Evolutionary conservation across 2,329 filamentous ascomycete species (phyloP).

Genomic region (Colletotrichum filicis): DNA sequence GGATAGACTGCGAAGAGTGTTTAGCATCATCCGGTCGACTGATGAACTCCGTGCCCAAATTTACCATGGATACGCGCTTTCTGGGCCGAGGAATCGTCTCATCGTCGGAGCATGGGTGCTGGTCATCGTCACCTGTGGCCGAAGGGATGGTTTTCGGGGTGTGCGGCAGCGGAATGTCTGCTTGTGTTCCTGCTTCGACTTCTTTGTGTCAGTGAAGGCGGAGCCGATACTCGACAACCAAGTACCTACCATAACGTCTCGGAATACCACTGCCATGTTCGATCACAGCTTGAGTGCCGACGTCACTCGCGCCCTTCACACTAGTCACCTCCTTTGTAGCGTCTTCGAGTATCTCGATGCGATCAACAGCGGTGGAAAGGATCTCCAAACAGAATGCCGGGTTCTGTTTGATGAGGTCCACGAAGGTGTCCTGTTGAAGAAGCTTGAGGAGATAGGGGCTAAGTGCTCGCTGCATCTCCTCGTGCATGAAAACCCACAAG

Average conservation of each 20-base stretch:
- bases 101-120: not conserved
- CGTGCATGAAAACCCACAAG: not conserved
- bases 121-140: not conserved
- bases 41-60: not conserved
- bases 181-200: not conserved
- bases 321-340: not conserved
- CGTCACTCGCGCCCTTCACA: not conserved
- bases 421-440: slow-evolving; percentile 4
- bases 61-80: not conserved
- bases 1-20: not conserved
- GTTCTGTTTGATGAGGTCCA: not conserved
- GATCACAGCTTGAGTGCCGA: not conserved
- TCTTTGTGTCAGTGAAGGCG: not conserved
- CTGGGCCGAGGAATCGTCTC: not conserved
- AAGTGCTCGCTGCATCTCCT: slow-evolving; percentile 11
- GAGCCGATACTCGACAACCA: not conserved
- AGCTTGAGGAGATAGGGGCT: slow-evolving; percentile 15
- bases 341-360: not conserved
- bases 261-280: not conserved
- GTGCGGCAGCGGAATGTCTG: not conserved
- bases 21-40: not conserved
- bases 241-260: not conserved
- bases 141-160: not conserved
- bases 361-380: not conserved
- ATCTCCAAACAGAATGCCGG: slow-evolving; percentile 4